These are phyloP conservation scores for Austroboletus niveus DNA, from an alignment of 1,284 basidiomycete species.

Conservation along the genomic window DNA sequence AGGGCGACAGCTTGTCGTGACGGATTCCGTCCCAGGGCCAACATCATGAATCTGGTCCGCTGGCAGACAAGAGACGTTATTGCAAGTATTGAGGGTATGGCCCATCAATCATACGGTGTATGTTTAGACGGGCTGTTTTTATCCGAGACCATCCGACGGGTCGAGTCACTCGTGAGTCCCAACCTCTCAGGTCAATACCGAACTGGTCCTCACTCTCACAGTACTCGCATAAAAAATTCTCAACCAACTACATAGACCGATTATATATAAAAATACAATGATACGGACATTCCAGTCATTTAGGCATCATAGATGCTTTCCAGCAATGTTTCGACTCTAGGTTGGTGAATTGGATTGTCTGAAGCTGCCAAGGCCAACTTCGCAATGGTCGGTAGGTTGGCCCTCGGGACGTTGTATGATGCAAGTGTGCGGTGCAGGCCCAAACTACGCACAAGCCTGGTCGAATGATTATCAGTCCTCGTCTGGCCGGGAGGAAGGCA, in stretches of 20 bases:
- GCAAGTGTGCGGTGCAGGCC: slow-evolving; percentile 55
- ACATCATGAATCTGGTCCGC: slow-evolving; percentile 17
- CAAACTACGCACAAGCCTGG: slow-evolving; percentile 54
- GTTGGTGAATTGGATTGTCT: slow-evolving; percentile 35
- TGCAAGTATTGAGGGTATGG: slow-evolving; percentile 5
- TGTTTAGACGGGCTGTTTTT: background rate
- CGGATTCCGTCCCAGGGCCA: slow-evolving; percentile 4
- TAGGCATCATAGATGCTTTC: slow-evolving; percentile 42
- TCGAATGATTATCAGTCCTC: background rate
- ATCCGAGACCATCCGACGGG: background rate
- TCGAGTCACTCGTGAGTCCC: background rate
- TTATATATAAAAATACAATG: background rate
- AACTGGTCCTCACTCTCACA: background rate
- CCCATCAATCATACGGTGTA: slow-evolving; percentile 6
- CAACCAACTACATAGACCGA: background rate
- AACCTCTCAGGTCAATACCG: background rate
- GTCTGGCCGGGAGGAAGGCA: background rate
- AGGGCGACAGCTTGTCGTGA: slow-evolving; percentile 7
- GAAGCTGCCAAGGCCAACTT: slow-evolving; percentile 43
- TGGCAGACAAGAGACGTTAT: background rate
- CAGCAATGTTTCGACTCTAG: slow-evolving; percentile 45
- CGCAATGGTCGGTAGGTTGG: slow-evolving; percentile 52
- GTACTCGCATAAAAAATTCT: background rate
- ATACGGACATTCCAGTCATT: background rate
- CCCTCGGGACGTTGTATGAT: slow-evolving; percentile 58